phyloP scores from a whole-genome alignment of 108 stramenopile species.

The Cyclotella atomus region DNA sequence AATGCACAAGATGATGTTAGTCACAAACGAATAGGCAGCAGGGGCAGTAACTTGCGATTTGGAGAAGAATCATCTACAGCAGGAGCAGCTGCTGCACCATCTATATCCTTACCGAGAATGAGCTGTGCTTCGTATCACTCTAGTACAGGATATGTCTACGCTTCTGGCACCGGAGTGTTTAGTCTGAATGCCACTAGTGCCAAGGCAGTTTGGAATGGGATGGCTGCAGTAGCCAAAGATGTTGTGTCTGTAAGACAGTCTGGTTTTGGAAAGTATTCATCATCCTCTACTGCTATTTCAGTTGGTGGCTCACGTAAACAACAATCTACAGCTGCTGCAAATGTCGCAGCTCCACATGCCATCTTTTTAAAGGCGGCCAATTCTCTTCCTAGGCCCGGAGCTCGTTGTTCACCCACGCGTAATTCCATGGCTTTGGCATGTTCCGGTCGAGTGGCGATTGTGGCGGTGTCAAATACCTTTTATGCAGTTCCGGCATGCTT shows the following conservation, averaged over 20 bases:
- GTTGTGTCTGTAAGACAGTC: not conserved
- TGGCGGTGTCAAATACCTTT: constrained; percentile 76
- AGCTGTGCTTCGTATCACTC: constrained; percentile 71
- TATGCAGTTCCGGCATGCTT: constrained; percentile 61
- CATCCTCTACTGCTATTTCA: no score
- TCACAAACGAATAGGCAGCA: not conserved
- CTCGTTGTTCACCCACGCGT: constrained; percentile 65
- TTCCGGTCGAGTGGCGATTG: constrained; percentile 67
- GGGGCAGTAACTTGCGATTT: not conserved
- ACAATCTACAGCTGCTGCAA: not conserved
- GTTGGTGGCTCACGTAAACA: no score
- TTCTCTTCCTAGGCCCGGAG: constrained; percentile 65
- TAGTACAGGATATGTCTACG: constrained; percentile 68
- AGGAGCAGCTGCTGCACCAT: not conserved
- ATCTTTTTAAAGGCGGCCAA: constrained; percentile 35
- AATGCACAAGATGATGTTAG: not conserved
- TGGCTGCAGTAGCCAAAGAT: constrained; percentile 4
- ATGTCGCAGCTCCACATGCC: not conserved
- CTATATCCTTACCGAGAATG: constrained; percentile 53
- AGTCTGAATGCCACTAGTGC: constrained; percentile 27
- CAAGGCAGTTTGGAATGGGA: constrained; percentile 38
- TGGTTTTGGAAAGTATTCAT: constrained; percentile 4
- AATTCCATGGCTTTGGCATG: constrained; percentile 70
- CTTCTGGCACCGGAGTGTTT: constrained; percentile 64
- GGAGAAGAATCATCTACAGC: not conserved